Evolutionary conservation across 257 asterid species (phyloP).

Genomic region (Solanum virginianum): DNA sequence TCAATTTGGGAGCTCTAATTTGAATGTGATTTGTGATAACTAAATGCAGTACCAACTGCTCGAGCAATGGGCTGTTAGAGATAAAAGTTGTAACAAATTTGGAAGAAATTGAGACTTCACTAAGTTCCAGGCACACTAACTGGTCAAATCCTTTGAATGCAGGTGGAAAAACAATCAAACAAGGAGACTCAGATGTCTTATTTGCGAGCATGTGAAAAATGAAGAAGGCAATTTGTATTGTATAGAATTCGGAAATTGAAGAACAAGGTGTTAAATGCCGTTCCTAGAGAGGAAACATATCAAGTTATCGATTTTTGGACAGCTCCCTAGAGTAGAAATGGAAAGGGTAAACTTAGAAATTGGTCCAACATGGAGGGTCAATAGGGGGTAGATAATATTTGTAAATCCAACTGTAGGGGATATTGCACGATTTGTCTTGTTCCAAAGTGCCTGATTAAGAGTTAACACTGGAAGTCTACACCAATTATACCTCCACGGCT

Average conservation of each 20-base stretch:
- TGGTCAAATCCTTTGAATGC: background rate
- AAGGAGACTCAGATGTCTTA: background rate
- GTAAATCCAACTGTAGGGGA: background rate
- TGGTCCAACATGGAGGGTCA: background rate
- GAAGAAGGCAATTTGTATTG: background rate
- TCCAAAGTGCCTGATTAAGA: background rate
- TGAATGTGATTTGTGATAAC: background rate
- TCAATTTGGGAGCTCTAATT: background rate
- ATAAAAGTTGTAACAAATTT: background rate
- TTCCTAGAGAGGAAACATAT: background rate
- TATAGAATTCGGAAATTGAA: background rate
- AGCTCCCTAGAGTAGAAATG: background rate
- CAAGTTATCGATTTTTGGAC: background rate
- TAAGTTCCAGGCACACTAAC: background rate
- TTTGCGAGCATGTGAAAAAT: background rate
- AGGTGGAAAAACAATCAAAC: background rate
- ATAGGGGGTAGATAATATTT: background rate
- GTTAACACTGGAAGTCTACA: background rate
- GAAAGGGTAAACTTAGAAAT: background rate
- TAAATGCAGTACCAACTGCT: background rate
- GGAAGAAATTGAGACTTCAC: background rate
- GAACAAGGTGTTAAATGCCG: background rate
- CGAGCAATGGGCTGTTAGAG: background rate
- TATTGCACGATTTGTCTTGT: background rate
- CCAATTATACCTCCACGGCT: background rate